phyloP scores from a whole-genome alignment of 202 grass and related monocot species.

The Musa balbisiana region DNA sequence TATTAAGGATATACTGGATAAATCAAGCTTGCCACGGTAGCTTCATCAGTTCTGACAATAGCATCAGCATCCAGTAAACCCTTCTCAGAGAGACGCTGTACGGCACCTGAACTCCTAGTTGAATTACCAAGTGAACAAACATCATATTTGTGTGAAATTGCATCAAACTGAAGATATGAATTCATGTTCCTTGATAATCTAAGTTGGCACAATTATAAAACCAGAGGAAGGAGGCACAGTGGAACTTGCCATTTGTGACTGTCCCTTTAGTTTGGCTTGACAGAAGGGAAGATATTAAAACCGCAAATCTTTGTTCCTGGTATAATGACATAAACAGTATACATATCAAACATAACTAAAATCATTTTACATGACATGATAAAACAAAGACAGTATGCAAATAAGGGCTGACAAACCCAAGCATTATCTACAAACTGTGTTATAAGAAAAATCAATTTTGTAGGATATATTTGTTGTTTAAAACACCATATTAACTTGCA shows the following conservation, averaged over 20 bases:
- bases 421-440: no score
- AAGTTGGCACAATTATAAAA: background rate
- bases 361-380: background rate
- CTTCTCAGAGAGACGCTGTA: constrained; percentile 58
- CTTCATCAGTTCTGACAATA: constrained; percentile 71
- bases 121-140: background rate
- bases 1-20: constrained; percentile 56
- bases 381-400: no score
- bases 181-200: background rate
- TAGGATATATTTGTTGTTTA: no score
- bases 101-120: constrained; percentile 52
- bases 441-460: no score
- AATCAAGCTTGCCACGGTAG: constrained; percentile 67
- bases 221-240: background rate
- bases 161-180: background rate
- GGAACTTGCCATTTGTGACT: constrained; percentile 67
- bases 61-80: constrained; percentile 72
- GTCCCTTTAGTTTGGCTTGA: constrained; percentile 93
- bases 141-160: background rate
- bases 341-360: background rate
- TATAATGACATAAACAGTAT: background rate
- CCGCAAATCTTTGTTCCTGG: constrained; percentile 80
- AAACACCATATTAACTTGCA: no score
- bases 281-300: constrained; percentile 80
- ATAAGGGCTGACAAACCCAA: no score